phyloP scores from a whole-genome alignment of 73 alveolate genomes.

The Paramecium biaurelia region DNA sequence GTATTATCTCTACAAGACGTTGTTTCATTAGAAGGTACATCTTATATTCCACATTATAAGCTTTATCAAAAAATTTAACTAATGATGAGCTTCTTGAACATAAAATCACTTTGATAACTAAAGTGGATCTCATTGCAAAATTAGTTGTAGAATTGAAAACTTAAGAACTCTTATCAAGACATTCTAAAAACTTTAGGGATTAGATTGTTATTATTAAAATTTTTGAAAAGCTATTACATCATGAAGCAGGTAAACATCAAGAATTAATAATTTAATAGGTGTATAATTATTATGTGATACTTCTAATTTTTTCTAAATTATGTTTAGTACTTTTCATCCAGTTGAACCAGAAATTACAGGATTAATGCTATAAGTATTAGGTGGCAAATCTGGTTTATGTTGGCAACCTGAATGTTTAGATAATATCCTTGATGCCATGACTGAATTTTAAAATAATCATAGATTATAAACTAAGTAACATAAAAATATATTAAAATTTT shows the following conservation, averaged over 20 bases:
- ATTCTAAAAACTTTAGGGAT: conserved; percentile 27
- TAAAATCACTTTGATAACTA: neutral
- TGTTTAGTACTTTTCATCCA: conserved; percentile 34
- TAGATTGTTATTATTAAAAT: neutral
- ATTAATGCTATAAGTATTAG: neutral
- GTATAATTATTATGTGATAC: neutral
- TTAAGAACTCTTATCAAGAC: neutral
- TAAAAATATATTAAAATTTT: neutral
- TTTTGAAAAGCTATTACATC: neutral
- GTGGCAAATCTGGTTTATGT: conserved; percentile 16
- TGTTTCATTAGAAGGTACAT: neutral
- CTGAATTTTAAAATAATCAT: neutral
- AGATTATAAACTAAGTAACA: neutral
- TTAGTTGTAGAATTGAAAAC: neutral
- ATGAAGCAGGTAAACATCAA: neutral
- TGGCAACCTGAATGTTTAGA: conserved; percentile 11
- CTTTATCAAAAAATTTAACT: neutral
- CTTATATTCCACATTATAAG: neutral
- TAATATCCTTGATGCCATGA: conserved; percentile 13
- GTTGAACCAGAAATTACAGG: conserved; percentile 46
- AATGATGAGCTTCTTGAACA: neutral
- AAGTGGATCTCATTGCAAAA: neutral
- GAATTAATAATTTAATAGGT: neutral
- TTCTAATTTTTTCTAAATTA: neutral
- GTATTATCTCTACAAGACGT: neutral